Conservation (phyloP, 768 basidiomycete genomes). For the Crepidotus variabilis region DNA sequence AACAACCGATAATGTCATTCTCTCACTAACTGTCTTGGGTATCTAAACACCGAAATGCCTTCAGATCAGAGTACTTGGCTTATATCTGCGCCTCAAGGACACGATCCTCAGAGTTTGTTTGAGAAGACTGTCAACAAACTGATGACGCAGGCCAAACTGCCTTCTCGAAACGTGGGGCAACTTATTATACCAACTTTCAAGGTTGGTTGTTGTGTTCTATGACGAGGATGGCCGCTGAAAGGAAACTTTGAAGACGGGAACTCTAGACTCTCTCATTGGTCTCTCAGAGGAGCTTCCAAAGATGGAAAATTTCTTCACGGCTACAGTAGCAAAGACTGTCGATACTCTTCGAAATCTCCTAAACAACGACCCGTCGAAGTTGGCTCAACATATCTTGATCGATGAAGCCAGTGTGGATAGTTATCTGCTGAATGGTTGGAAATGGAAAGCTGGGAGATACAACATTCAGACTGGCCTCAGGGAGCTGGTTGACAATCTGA, state of each 20-base stretch:
- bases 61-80: constrained; percentile 97
- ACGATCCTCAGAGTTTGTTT: constrained; percentile 73
- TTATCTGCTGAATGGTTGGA: constrained; percentile 80
- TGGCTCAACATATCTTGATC: constrained; percentile 71
- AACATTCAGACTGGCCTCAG: constrained; percentile 75
- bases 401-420: constrained; percentile 78
- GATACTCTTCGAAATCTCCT: constrained; percentile 89
- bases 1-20: constrained; percentile 19
- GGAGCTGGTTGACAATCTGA: constrained; percentile 82
- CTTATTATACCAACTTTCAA: constrained; percentile 86
- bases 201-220: constrained; percentile 39
- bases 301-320: constrained; percentile 83
- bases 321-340: constrained; percentile 86
- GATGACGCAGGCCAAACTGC: constrained; percentile 47
- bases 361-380: constrained; percentile 79
- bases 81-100: constrained; percentile 80
- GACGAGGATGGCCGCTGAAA: constrained; percentile 13
- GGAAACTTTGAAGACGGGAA: constrained; percentile 71
- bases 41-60: constrained; percentile 56
- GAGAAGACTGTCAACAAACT: constrained; percentile 68
- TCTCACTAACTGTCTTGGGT: constrained; percentile 8
- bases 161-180: constrained; percentile 51
- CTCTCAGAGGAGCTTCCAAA: constrained; percentile 94
- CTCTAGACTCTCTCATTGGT: constrained; percentile 82
- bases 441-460: constrained; percentile 93